phyloP scores from a whole-genome alignment of 345 rosid species.

The Eucalyptus pauciflora region DNA sequence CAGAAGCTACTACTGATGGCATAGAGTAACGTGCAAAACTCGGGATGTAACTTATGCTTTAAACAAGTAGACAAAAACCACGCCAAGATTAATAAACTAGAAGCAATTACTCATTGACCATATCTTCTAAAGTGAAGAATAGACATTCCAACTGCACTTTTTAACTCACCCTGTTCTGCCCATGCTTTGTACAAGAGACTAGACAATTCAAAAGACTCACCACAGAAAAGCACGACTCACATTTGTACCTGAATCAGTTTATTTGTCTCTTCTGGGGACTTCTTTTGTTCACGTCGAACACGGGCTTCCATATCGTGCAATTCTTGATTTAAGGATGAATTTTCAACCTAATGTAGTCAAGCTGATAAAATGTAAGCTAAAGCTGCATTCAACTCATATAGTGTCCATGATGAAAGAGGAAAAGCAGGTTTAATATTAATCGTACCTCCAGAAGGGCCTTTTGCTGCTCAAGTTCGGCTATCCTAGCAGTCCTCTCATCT shows the following conservation, averaged over 20 bases:
- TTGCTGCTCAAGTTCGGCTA: constrained; percentile 88
- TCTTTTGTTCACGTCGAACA: constrained; percentile 84
- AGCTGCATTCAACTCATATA: not conserved
- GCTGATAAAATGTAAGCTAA: constrained; percentile 1
- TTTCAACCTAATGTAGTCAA: constrained; percentile 56
- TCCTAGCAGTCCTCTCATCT: constrained; percentile 87
- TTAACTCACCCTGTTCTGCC: not conserved
- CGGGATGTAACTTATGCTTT: not conserved
- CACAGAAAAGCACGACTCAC: not conserved
- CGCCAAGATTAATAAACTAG: not conserved
- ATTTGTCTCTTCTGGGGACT: constrained; percentile 81
- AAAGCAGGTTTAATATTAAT: not conserved
- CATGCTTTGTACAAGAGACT: not conserved
- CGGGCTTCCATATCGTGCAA: constrained; percentile 89
- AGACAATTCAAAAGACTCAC: not conserved
- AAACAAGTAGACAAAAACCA: not conserved
- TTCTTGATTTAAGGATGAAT: constrained; percentile 82
- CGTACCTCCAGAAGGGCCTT: constrained; percentile 87
- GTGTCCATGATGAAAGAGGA: not conserved
- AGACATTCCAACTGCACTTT: not conserved
- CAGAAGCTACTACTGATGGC: not conserved
- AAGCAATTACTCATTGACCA: not conserved
- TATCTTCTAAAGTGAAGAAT: not conserved
- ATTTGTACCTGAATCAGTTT: constrained; percentile 77
- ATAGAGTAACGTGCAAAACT: not conserved